A percentile compares a stretch with the other conserved stretches of the same genome.
Conservation (phyloP, 1,284 basidiomycete genomes). For the Moesziomyces sp. region DNA sequence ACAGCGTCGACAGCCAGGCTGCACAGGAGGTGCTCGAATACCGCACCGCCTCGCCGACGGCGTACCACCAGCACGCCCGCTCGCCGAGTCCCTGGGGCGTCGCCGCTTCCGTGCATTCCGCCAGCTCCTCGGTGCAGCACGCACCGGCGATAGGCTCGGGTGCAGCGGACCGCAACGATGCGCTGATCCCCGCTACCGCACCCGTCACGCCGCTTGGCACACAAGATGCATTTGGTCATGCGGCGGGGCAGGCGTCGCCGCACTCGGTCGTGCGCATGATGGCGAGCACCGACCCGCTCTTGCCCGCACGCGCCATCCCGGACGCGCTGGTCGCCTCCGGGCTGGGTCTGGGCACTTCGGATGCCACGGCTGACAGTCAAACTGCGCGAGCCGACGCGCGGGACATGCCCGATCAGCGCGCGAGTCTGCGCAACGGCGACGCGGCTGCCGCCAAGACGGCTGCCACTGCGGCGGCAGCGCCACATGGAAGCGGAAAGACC, state of each 20-base stretch:
- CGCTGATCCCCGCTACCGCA: neutral
- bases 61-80: constrained; percentile 6
- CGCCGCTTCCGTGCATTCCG: constrained; percentile 4
- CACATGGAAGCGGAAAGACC: too few relatives aligned
- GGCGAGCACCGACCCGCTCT: constrained; percentile 36
- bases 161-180: constrained; percentile 3
- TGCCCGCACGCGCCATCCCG: constrained; percentile 16
- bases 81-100: constrained; percentile 32
- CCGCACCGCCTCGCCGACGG: constrained; percentile 5
- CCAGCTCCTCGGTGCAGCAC: constrained; percentile 6
- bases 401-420: too few relatives aligned
- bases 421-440: too few relatives aligned
- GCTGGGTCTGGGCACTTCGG: neutral
- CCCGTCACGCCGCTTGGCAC: constrained; percentile 8
- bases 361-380: neutral
- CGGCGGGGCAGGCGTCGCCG: constrained; percentile 28
- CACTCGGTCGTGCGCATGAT: constrained; percentile 35
- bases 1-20: neutral
- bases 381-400: too few relatives aligned
- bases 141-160: neutral
- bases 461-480: too few relatives aligned
- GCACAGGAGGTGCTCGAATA: constrained; percentile 15
- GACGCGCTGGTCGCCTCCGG: constrained; percentile 1
- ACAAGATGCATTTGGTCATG: constrained; percentile 13
- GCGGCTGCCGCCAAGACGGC: too few relatives aligned